Evolutionary conservation across 2,329 filamentous ascomycete genomes (phyloP).

Genomic region (Aureobasidium sp.): DNA sequence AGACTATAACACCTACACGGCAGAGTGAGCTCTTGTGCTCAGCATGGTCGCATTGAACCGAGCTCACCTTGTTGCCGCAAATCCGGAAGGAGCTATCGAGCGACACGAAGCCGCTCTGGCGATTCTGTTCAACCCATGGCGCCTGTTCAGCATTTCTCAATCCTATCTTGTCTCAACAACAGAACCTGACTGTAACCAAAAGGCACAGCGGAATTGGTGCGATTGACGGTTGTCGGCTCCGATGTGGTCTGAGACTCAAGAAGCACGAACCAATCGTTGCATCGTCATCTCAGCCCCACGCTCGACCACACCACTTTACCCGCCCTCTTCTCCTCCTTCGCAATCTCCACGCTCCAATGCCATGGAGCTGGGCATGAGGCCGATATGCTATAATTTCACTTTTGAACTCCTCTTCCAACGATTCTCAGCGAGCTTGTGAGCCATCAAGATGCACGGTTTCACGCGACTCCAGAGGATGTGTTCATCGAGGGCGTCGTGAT

Average conservation of each 20-base stretch:
- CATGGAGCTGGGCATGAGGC: not conserved
- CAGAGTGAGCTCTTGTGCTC: not conserved
- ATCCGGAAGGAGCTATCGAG: not conserved
- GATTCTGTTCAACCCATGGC: conserved; percentile 9
- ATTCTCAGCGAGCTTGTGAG: too few relatives aligned
- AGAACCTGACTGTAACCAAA: not conserved
- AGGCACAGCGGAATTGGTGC: not conserved
- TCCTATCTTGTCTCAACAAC: not conserved
- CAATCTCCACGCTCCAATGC: not conserved
- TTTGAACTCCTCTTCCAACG: too few relatives aligned
- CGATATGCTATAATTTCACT: too few relatives aligned
- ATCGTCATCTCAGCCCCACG: not conserved
- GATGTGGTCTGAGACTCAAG: conserved; percentile 5
- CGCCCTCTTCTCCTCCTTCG: not conserved
- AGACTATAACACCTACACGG: conserved; percentile 9
- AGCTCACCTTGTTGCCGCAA: conserved; percentile 2
- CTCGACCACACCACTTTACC: not conserved
- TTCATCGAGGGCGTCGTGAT: too few relatives aligned
- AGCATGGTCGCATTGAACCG: not conserved
- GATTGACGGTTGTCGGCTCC: not conserved
- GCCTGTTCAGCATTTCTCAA: conserved; percentile 12
- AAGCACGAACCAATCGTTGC: conserved; percentile 1
- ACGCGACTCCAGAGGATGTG: too few relatives aligned
- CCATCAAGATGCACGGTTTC: too few relatives aligned
- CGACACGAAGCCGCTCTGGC: not conserved